A percentile compares a stretch with the other conserved stretches of the same genome.
These are phyloP conservation scores for Yamadazyma tumulicola DNA, from an alignment of 805 yeast genomes.

Conservation along the genomic window DNA sequence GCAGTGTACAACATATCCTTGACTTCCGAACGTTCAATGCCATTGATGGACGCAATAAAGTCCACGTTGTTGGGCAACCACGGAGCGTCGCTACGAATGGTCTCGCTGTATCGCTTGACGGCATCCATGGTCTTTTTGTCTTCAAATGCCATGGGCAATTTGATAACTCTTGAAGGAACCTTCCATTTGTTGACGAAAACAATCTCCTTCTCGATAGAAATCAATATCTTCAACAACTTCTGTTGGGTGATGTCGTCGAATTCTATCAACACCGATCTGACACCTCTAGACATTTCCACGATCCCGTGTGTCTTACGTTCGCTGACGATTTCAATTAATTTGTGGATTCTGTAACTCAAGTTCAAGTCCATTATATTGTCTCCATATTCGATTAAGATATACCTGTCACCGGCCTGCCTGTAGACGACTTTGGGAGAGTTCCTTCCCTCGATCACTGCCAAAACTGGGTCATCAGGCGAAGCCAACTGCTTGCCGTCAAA, in stretches of 20 bases:
- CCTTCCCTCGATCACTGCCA: conserved; percentile 48
- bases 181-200: conserved; percentile 77
- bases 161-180: conserved; percentile 77
- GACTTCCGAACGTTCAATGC: conserved; percentile 69
- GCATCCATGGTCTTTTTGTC: conserved; percentile 86
- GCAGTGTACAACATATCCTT: conserved; percentile 85
- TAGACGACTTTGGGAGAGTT: conserved; percentile 70
- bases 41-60: conserved; percentile 87
- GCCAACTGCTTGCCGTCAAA: conserved; percentile 20
- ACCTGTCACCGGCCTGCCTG: conserved; percentile 97
- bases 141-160: conserved; percentile 95
- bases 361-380: conserved; percentile 83
- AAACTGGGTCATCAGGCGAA: conserved; percentile 64
- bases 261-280: conserved; percentile 88
- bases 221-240: conserved; percentile 57
- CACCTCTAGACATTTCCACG: conserved; percentile 96
- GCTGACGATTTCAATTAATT: conserved; percentile 70
- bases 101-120: conserved; percentile 86
- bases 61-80: conserved; percentile 98
- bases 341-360: conserved; percentile 78
- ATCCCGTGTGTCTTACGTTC: conserved; percentile 70
- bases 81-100: conserved; percentile 90
- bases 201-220: conserved; percentile 74
- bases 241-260: conserved; percentile 65
- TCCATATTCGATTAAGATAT: conserved; percentile 89